These are phyloP conservation scores for Melaleuca alternifolia DNA, from an alignment of 345 rosid genomes.

Conservation along the genomic window DNA sequence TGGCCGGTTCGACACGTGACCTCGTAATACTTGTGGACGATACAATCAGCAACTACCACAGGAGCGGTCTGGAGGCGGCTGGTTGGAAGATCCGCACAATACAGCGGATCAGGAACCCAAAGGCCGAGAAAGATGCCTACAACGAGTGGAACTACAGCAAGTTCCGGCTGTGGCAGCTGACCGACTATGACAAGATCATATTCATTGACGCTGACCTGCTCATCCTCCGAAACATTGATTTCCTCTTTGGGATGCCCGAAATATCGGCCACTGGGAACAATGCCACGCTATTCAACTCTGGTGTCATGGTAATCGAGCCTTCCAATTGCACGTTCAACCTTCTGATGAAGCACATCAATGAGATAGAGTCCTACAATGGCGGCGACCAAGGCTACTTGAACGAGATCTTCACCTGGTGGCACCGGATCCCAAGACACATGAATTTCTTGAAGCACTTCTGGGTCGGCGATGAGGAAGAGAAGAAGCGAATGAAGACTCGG, in stretches of 20 bases:
- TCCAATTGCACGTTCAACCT: slow-evolving; percentile 77
- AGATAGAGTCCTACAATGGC: slow-evolving; percentile 80
- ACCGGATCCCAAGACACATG: slow-evolving; percentile 76
- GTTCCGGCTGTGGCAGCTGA: slow-evolving; percentile 90
- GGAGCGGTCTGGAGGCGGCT: slow-evolving; percentile 80
- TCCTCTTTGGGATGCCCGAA: slow-evolving; percentile 81
- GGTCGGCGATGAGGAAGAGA: slow-evolving; percentile 72
- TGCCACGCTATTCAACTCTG: slow-evolving; percentile 76
- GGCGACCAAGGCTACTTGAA: slow-evolving; percentile 85
- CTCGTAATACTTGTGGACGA: slow-evolving; percentile 87
- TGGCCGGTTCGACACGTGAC: slow-evolving; percentile 82
- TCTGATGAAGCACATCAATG: slow-evolving; percentile 74
- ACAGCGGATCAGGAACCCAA: slow-evolving; percentile 84
- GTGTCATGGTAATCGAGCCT: slow-evolving; percentile 86
- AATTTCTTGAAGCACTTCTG: slow-evolving; percentile 87
- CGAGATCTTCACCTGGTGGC: slow-evolving; percentile 98
- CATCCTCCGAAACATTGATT: slow-evolving; percentile 77
- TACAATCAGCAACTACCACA: slow-evolving; percentile 60
- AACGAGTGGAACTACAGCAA: slow-evolving; percentile 99
- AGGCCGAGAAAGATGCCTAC: slow-evolving; percentile 93
- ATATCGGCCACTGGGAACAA: slow-evolving; percentile 85
- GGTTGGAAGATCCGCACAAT: slow-evolving; percentile 89
- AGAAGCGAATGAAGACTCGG: slow-evolving; percentile 51
- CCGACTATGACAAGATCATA: slow-evolving; percentile 84
- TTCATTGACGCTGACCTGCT: slow-evolving; percentile 90